Evolutionary conservation across 1,284 basidiomycete genomes (phyloP).

Genomic region (Chondrostereum purpureum): DNA sequence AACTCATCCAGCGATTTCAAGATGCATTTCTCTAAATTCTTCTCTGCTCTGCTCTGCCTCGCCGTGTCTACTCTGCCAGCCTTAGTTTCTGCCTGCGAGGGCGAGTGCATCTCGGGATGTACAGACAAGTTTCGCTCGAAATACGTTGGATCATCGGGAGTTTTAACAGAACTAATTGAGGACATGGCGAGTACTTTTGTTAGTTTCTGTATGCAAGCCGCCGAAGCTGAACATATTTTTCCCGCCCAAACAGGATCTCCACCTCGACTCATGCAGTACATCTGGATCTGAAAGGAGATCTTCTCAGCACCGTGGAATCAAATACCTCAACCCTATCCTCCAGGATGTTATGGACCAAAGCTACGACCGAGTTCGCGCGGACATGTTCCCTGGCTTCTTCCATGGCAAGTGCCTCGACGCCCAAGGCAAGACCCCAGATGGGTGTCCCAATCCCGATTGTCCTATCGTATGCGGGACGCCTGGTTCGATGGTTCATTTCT

Average conservation of each 20-base stretch:
- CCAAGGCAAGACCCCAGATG: constrained; percentile 49
- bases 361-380: constrained; percentile 36
- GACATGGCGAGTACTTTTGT: constrained; percentile 17
- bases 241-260: too few species aligned
- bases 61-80: constrained; percentile 22
- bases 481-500: constrained; percentile 3
- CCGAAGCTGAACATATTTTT: too few species aligned
- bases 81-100: constrained; percentile 55
- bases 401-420: constrained; percentile 65
- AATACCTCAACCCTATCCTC: constrained; percentile 41
- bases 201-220: too few species aligned
- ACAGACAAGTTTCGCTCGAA: constrained; percentile 48
- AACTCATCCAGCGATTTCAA: too few species aligned
- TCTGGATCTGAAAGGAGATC: too few species aligned
- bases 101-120: constrained; percentile 54
- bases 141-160: constrained; percentile 31
- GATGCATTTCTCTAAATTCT: neutral
- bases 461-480: constrained; percentile 21
- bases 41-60: constrained; percentile 10
- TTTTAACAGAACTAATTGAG: constrained; percentile 27
- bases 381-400: constrained; percentile 60
- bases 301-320: too few species aligned
- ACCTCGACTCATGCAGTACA: constrained; percentile 1
- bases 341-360: constrained; percentile 37
- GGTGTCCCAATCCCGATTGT: constrained; percentile 74